These are phyloP conservation scores for Rhodotorula sp. DNA, from an alignment of 1,284 basidiomycete genomes.

Conservation along the genomic window DNA sequence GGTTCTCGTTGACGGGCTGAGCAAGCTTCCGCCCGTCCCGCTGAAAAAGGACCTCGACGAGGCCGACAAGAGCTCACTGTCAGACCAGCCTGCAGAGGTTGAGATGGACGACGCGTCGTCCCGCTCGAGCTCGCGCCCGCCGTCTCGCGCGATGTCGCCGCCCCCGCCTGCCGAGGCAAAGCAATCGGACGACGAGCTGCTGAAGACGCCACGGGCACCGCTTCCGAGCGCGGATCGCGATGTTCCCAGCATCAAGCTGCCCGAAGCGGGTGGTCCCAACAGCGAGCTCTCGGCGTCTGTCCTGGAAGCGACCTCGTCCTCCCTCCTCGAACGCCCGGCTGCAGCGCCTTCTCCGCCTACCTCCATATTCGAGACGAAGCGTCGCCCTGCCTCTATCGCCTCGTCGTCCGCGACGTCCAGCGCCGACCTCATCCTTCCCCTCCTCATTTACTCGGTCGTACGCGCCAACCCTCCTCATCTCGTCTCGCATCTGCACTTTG, in stretches of 20 bases:
- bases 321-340: conserved; percentile 21
- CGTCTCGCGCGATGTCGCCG: conserved; percentile 22
- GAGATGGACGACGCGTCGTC: conserved; percentile 46
- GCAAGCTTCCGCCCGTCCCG: conserved; percentile 46
- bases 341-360: background rate
- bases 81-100: conserved; percentile 26
- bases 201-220: conserved; percentile 19
- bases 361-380: conserved; percentile 25
- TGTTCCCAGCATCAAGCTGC: conserved; percentile 28
- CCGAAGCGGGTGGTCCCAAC: conserved; percentile 1
- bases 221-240: conserved; percentile 6
- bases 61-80: conserved; percentile 4
- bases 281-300: conserved; percentile 19
- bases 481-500: conserved; percentile 81
- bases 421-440: conserved; percentile 76
- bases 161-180: background rate
- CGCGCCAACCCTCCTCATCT: conserved; percentile 81
- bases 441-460: conserved; percentile 88
- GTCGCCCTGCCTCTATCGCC: conserved; percentile 6
- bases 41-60: conserved; percentile 44
- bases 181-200: conserved; percentile 19
- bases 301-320: conserved; percentile 28
- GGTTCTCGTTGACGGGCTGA: conserved; percentile 68
- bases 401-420: conserved; percentile 28
- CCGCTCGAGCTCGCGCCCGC: conserved; percentile 15